phyloP scores from a whole-genome alignment of 768 basidiomycete genomes.

The Xerocomus brunneocitrinus region DNA sequence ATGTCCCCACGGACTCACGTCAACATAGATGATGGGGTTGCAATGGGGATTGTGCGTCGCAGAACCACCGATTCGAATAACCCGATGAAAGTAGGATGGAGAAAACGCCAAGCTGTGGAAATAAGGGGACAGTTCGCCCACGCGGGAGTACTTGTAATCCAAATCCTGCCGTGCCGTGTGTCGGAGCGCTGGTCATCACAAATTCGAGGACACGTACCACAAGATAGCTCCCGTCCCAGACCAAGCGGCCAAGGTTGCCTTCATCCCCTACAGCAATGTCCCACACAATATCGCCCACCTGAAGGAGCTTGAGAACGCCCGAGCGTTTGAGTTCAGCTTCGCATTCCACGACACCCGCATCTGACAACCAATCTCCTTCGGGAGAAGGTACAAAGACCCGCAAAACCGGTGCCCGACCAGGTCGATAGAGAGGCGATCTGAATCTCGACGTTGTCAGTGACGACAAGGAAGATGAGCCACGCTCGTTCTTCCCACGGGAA shows the following conservation, averaged over 20 bases:
- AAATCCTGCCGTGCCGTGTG: slow-evolving; percentile 53
- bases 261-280: slow-evolving; percentile 84
- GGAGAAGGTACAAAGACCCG: slow-evolving; percentile 83
- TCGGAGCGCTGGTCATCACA: neutral
- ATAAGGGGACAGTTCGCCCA: slow-evolving; percentile 77
- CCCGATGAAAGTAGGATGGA: slow-evolving; percentile 86
- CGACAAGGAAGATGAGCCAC: slow-evolving; percentile 20
- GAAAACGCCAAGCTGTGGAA: slow-evolving; percentile 76
- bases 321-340: slow-evolving; percentile 68
- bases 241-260: slow-evolving; percentile 74
- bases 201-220: slow-evolving; percentile 50
- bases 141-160: slow-evolving; percentile 73
- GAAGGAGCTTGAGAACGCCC: slow-evolving; percentile 50
- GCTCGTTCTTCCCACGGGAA: slow-evolving; percentile 32
- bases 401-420: slow-evolving; percentile 69
- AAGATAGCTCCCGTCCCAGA: slow-evolving; percentile 88
- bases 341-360: slow-evolving; percentile 75
- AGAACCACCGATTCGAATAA: slow-evolving; percentile 54
- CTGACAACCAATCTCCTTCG: slow-evolving; percentile 83
- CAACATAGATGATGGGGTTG: slow-evolving; percentile 66
- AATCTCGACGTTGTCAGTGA: slow-evolving; percentile 33
- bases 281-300: slow-evolving; percentile 82
- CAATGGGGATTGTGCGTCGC: slow-evolving; percentile 38
- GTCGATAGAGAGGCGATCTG: slow-evolving; percentile 66
- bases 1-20: slow-evolving; percentile 73